Conservation (phyloP, 257 asterid species). For the Voacanga thouarsii region DNA sequence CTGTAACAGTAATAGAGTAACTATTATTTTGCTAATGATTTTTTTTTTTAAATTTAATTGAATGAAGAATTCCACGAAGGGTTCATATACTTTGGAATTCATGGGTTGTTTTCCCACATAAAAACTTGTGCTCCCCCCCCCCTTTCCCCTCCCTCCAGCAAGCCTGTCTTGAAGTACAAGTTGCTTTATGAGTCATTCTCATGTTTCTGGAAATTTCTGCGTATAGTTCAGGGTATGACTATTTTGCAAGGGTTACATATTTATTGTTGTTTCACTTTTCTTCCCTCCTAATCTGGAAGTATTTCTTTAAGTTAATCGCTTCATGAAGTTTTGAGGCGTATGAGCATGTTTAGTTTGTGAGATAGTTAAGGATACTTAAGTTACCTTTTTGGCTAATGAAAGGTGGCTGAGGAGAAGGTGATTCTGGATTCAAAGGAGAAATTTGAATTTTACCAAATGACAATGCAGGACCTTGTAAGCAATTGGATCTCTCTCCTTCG, state of each 20-base stretch:
- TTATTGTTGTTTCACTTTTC: neutral
- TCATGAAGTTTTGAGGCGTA: conserved; percentile 13
- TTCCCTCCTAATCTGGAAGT: neutral
- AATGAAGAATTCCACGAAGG: neutral
- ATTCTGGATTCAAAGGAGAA: conserved; percentile 90
- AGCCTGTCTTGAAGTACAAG: neutral
- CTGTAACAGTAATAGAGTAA: neutral
- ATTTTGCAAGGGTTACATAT: conserved; percentile 4
- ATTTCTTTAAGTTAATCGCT: conserved; percentile 2
- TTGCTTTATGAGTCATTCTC: neutral
- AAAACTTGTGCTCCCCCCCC: neutral
- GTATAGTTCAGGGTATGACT: neutral
- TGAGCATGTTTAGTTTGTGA: conserved; percentile 3
- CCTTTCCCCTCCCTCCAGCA: neutral
- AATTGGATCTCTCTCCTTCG: conserved; percentile 9
- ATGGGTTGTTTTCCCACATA: neutral
- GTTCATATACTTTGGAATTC: neutral
- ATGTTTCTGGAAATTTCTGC: conserved; percentile 4
- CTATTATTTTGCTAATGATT: conserved; percentile 1
- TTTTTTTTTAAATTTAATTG: neutral
- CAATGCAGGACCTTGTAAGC: conserved; percentile 99
- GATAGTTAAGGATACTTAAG: conserved; percentile 18
- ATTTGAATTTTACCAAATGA: conserved; percentile 83
- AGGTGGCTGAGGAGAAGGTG: conserved; percentile 71
- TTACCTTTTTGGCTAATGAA: conserved; percentile 27